phyloP scores from a whole-genome alignment of 2,329 filamentous ascomycete genomes.

The Diaporthe citrichinensis region DNA sequence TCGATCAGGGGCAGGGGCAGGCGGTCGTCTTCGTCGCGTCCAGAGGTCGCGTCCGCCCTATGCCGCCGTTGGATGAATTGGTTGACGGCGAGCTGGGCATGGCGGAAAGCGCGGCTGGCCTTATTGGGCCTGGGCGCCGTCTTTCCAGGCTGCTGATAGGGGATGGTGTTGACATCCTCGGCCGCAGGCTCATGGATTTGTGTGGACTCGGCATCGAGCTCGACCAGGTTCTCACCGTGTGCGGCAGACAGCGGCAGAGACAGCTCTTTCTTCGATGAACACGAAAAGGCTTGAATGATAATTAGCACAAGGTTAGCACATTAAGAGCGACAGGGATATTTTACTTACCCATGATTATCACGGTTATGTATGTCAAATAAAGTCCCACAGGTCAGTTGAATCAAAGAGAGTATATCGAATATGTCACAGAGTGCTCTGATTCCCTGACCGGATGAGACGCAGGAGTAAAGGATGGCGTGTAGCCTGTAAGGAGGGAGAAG shows the following conservation, averaged over 20 bases:
- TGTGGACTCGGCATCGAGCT: background rate
- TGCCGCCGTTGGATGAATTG: background rate
- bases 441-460: background rate
- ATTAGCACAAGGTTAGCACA: background rate
- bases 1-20: background rate
- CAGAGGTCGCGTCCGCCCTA: background rate
- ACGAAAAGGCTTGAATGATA: background rate
- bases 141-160: background rate
- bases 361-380: background rate
- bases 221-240: background rate
- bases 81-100: background rate
- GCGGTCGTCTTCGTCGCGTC: background rate
- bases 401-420: background rate
- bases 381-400: background rate
- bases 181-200: background rate
- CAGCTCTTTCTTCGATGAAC: background rate
- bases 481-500: background rate
- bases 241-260: background rate
- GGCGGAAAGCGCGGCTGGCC: background rate
- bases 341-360: conserved; percentile 22
- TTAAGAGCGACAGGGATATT: background rate
- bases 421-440: background rate
- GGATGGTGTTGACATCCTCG: background rate
- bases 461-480: background rate
- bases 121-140: conserved; percentile 4